A percentile compares a stretch with the other conserved stretches of the same genome.
Evolutionary conservation across 495 filamentous ascomycete genomes (phyloP).

Genomic region (Penicillium dipodomyicola): DNA sequence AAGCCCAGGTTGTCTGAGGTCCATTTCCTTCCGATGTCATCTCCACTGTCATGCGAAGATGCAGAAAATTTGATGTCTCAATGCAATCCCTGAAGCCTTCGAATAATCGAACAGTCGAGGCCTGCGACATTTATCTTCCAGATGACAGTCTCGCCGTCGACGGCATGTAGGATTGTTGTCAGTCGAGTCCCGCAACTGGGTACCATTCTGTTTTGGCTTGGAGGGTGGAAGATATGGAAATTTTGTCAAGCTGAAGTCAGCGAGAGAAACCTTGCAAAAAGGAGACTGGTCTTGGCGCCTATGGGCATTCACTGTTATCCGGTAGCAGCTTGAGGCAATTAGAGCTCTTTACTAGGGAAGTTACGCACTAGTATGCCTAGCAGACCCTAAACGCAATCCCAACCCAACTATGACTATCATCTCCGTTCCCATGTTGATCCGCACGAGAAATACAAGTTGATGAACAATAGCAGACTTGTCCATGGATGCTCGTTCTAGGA

Average conservation of each 20-base stretch:
- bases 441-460: no score
- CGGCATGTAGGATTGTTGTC: conserved; percentile 1
- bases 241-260: not conserved
- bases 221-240: not conserved
- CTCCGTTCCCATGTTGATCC: not conserved
- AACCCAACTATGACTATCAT: no score
- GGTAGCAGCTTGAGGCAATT: not conserved
- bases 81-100: not conserved
- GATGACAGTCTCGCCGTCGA: not conserved
- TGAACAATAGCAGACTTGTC: not conserved
- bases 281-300: no score
- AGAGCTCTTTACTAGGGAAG: not conserved
- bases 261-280: not conserved
- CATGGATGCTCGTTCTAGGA: not conserved
- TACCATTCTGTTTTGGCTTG: not conserved
- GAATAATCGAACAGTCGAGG: conserved; percentile 5
- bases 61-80: conserved; percentile 4
- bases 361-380: not conserved
- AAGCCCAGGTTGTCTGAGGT: not conserved
- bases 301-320: not conserved
- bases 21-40: conserved; percentile 9
- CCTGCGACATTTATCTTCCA: not conserved
- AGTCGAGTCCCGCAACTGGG: not conserved
- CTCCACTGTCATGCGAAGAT: conserved; percentile 8
- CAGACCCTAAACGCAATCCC: not conserved